phyloP scores from a whole-genome alignment of 116 monocot genomes.

The Zostera marina region DNA sequence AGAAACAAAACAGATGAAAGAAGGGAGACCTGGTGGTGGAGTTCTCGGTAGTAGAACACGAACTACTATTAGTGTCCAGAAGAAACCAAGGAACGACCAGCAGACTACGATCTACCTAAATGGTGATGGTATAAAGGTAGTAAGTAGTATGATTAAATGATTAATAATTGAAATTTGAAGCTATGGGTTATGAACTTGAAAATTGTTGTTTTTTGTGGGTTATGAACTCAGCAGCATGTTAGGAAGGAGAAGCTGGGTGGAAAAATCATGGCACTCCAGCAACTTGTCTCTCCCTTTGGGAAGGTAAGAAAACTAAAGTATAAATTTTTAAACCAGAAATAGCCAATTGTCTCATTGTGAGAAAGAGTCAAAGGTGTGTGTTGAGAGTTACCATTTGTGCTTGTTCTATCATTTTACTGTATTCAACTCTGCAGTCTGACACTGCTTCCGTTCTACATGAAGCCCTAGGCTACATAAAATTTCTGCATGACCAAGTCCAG shows the following conservation, averaged over 20 bases:
- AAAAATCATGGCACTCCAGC: constrained; percentile 37
- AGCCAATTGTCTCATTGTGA: neutral
- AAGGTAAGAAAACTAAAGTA: constrained; percentile 20
- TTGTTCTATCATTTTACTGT: too few species aligned
- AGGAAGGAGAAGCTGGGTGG: constrained; percentile 48
- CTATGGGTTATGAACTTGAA: too few species aligned
- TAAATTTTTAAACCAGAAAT: neutral
- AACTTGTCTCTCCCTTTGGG: constrained; percentile 52
- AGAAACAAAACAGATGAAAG: neutral
- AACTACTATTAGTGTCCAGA: neutral
- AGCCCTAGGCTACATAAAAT: constrained; percentile 73
- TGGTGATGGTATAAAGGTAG: constrained; percentile 1
- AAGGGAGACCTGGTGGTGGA: neutral
- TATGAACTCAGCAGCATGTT: constrained; percentile 10
- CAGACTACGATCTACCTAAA: neutral
- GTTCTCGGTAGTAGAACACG: neutral
- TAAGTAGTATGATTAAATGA: too few species aligned
- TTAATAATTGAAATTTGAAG: too few species aligned
- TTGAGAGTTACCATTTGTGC: too few species aligned
- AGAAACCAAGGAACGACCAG: constrained; percentile 4
- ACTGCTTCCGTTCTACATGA: constrained; percentile 83
- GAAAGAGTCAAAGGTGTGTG: neutral
- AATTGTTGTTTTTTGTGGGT: neutral
- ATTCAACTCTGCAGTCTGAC: constrained; percentile 80
- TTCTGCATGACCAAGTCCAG: constrained; percentile 87